Evolutionary conservation across 495 filamentous ascomycete genomes (phyloP), one percentile per base, ranked within the genome.

Genomic region (Penicillium lagena): DNA sequence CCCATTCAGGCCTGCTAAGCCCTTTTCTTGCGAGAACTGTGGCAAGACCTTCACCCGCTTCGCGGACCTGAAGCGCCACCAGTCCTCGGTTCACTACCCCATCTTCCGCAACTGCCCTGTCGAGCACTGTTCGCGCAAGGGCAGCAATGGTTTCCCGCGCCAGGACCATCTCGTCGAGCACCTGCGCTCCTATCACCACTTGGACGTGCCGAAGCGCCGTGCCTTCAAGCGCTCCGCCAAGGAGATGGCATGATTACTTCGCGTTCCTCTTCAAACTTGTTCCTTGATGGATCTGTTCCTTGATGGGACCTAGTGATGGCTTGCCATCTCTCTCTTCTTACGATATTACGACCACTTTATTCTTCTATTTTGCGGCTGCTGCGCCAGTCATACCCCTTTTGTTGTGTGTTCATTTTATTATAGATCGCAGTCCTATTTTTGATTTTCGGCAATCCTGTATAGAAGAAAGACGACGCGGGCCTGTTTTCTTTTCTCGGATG

Each of bases 101-200:
- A 80, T 87, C 42, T 77, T 80, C 37, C 75, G 88, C 36, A 78
- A 84, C 60, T 96, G 90, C 50, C 87, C 89, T 0, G 78, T 87
- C 46, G 52, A 64, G n/a, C 79, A 82, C 59, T 96, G 90, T 71
- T 87, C 89, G 55, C 82, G 89, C 11, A 83, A 85, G 58, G 76
- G 75, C 1, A 81, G 77, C 55, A 79, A 84, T 50, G 88, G 87
- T 2, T 96, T 96, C 60, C 85, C 86, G 12, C 80, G 90, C 1
- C 80, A 83, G 43, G 90, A 95, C 64, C 95, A 96, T 50, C 74
- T 94, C 3, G 83, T 86, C 49, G 90, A 96, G 64, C 90, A 96
- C 59, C 62, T 90, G 14, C 80, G 89, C 22, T 81, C 87, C 4
- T 88, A 89, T 9, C 90, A 94, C 64, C 69, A 75, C 34, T 55